Base-by-base conservation (phyloP, 495 filamentous ascomycete species). In the Tuber melanosporum region DNA sequence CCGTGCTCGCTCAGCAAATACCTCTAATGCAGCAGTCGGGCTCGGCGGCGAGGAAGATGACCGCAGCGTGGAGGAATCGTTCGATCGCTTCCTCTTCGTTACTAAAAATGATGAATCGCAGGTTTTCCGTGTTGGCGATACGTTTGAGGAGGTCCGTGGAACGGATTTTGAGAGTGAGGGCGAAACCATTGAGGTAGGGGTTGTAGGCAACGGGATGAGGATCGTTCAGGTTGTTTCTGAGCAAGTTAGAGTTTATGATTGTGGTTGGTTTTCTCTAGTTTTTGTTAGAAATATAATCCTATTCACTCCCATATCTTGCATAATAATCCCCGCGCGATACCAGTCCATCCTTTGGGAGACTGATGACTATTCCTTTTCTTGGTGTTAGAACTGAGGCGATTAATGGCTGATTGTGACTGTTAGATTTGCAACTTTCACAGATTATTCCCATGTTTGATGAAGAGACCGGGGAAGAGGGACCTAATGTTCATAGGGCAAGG, bases 391-490 rank as follows among this genome's bases (percentile, higher is more conserved):
- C 72, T n/a, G 42, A 44, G 39, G 45, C 52, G 9, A 71, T 77
- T 73, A 62, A 66, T 75, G 69, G 57, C 57, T 66, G 75, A 74
- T 74, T 26, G 52, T 39, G 39, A 46, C 20, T 75, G 75, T n/a
- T 80, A 94, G 93, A 97, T 83, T 86, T 98, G 71, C 91, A 91
- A 15, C 87, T 99, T 49, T 88, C 90, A 70, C 94, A 98, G 82
- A 98, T 98, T 45, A 88, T 97, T 74, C 93, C 94, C 3, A 91
- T 98, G 86, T 88, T 90, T 74, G 95, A 98, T 78, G 95, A 97
- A 80, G 92, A 93, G 71, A 93, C 90, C 0, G 94, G 91, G 32
- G 88, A 88, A 17, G 92, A 93, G 49, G 91, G 91, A 78, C 90
- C 92, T 7, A 87, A 90, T 52, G 91, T 94, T 42, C 85, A 93